Evolutionary conservation across 2,329 filamentous ascomycete species (phyloP), one percentile per base, ranked within the genome.

Genomic region (Cladophialophora carrionii): DNA sequence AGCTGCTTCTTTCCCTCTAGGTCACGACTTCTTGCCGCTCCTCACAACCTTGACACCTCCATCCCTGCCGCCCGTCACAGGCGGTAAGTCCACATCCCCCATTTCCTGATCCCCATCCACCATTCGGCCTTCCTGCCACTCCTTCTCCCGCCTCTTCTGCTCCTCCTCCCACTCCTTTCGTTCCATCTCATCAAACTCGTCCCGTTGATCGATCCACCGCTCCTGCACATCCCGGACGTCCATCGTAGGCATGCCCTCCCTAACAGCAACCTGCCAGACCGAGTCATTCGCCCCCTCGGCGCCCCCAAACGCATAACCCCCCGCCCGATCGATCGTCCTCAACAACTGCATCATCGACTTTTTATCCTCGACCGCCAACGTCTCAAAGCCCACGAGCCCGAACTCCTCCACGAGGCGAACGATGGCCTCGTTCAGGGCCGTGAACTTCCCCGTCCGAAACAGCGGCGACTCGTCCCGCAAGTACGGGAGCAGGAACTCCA

Each of bases 191-290:
- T 99, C 95, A 73, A 91, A 92, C 70, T 90, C 91, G 17, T 93
- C 93, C 75, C 93, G 95, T 48, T 88, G 84, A 78, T 98, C 94
- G 34, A 99, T 81, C 95, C 95, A 99, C 67, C 95, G 85, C 80
- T 99, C 95, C 78, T 99, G 95, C 68, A 98, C 88, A 77, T 99
- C 94, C 65, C 89, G 83, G 9, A 92, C 87, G 72, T 96, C 92
- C 83, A 96, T 87, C 41, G 87, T 86, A 64, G 84, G 84, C 71
- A 84, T 80, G 2, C 85, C 84, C 68, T 88, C 85, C 63, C 92
- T 87, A 87, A 98, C 96, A 2, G 95, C 92, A 52, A 98, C 88
- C 74, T 96, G 91, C 95, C 95, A 99, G n/a, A 99, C 87, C 6
- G 90, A 93, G 76, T 99, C 94, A 72, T 98, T 97, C 53, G 92